Conservation (phyloP, 768 basidiomycete genomes). For the Xanthoconium stramineum region DNA sequence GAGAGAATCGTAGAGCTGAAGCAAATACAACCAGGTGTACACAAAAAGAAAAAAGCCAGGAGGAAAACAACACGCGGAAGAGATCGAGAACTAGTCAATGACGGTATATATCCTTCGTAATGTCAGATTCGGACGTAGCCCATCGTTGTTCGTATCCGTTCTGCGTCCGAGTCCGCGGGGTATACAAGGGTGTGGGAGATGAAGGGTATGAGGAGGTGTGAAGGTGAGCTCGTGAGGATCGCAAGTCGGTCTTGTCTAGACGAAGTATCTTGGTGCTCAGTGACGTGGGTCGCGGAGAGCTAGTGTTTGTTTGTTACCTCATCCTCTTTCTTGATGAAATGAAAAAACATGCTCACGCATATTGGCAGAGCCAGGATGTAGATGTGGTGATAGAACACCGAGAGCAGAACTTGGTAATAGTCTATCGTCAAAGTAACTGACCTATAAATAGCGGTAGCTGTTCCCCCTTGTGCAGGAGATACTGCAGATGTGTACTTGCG, state of each 20-base stretch:
- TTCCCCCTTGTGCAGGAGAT: conserved; percentile 14
- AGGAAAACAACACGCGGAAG: not conserved
- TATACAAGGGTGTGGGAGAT: not conserved
- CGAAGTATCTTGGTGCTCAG: not conserved
- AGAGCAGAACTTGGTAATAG: too few relatives aligned
- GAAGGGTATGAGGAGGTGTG: not conserved
- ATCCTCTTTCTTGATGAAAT: not conserved
- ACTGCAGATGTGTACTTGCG: conserved; percentile 8
- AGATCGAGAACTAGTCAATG: conserved; percentile 4
- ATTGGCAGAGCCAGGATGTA: conserved; percentile 22
- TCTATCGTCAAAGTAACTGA: conserved; percentile 22
- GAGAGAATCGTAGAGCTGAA: not conserved
- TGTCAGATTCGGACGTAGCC: conserved; percentile 24
- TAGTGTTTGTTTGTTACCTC: conserved; percentile 1
- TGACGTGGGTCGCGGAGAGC: conserved; percentile 8
- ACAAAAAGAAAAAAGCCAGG: not conserved
- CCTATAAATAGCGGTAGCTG: conserved; percentile 55
- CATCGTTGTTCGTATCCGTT: conserved; percentile 19
- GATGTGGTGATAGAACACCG: conserved; percentile 54
- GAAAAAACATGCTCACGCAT: conserved; percentile 19
- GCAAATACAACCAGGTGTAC: conserved; percentile 10
- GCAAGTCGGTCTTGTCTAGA: conserved; percentile 5
- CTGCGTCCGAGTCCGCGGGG: not conserved
- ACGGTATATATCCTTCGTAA: conserved; percentile 15
- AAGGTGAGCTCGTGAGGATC: not conserved